Evolutionary conservation across 1,139 yeast species (phyloP), one percentile per base, ranked within the genome.

Genomic region (Yarrowia galli): DNA sequence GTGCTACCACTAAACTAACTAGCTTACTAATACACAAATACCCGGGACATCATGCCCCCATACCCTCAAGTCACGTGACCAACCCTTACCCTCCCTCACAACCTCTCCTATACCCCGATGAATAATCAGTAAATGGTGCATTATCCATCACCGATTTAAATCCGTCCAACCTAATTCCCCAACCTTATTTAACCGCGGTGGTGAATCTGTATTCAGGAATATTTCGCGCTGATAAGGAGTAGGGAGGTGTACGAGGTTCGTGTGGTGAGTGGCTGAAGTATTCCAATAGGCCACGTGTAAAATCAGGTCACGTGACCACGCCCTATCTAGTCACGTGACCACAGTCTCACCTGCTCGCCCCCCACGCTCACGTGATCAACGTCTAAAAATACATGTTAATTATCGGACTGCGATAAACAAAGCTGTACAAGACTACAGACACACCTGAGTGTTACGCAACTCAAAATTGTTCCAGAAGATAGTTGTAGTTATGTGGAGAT

Each of bases 111-210:
- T 10, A 1, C 3, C n/a, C 32, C 12, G 58, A 53, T 53, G 18
- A 53, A 53, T 53, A 53, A 53, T 53, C 60, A 36, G 5, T 3
- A 15, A 36, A 36, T 36, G 10, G 35, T 53, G 60, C 45, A 36
- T 36, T 53, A 53, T 53, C 60, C 60, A 53, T 53, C 60, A 36
- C 60, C 60, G 60, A 36, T 53, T 53, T 53, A 36, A 53, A 20
- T 36, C 60, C 45, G 60, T 20, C 32, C 60, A 53, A 36, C 60
- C 45, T 53, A 13, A 53, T 22, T 16, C 4, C 22, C 16, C 16
- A 38, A 53, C 45, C 20, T 22, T 36, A 53, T 3, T 36, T 53
- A 53, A 53, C 60, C 60, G 60, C 60, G 58, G 43, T 53, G 58
- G 32, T 36, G 32, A 20, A 18, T 20, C 16, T 18, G 43, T 35